Evolutionary conservation across 1,139 yeast genomes (phyloP).

Genomic region (Lodderomyces elongisporus): DNA sequence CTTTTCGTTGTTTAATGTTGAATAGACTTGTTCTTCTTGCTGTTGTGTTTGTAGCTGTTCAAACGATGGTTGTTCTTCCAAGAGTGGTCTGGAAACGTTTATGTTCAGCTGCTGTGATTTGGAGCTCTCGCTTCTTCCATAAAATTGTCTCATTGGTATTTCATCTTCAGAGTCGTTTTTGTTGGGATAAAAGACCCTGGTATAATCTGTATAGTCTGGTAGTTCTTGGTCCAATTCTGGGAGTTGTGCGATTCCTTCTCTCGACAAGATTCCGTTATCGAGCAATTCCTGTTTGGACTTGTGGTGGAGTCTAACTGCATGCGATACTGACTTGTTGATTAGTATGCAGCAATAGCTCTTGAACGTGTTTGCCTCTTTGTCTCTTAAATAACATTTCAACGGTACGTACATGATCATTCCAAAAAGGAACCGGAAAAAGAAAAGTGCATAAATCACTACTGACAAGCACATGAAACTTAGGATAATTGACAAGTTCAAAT

Average conservation of each 20-base stretch:
- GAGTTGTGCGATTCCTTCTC: slow-evolving; percentile 11
- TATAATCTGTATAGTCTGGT: slow-evolving; percentile 7
- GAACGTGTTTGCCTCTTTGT: slow-evolving; percentile 31
- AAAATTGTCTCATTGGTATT: slow-evolving; percentile 4
- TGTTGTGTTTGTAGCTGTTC: slow-evolving; percentile 3
- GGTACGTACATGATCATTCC: slow-evolving; percentile 58
- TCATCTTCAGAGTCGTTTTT: slow-evolving; percentile 5
- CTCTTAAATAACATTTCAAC: slow-evolving; percentile 43
- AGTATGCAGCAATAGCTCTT: slow-evolving; percentile 56
- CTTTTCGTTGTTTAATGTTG: slow-evolving; percentile 6
- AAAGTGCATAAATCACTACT: slow-evolving; percentile 67
- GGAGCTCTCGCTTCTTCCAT: not conserved
- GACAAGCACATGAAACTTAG: slow-evolving; percentile 74
- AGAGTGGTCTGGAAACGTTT: not conserved
- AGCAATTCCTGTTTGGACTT: slow-evolving; percentile 30
- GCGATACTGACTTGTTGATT: slow-evolving; percentile 52
- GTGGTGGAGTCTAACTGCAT: slow-evolving; percentile 46
- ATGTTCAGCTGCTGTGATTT: too few species aligned
- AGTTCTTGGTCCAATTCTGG: slow-evolving; percentile 7
- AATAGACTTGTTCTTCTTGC: slow-evolving; percentile 5
- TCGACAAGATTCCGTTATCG: slow-evolving; percentile 28
- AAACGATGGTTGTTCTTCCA: slow-evolving; percentile 1
- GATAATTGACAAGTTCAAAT: slow-evolving; percentile 62
- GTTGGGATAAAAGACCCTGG: slow-evolving; percentile 5
- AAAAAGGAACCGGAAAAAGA: slow-evolving; percentile 53